Base-by-base conservation (phyloP, 352 stramenopile species). In the Phytophthora ohioensis region DNA sequence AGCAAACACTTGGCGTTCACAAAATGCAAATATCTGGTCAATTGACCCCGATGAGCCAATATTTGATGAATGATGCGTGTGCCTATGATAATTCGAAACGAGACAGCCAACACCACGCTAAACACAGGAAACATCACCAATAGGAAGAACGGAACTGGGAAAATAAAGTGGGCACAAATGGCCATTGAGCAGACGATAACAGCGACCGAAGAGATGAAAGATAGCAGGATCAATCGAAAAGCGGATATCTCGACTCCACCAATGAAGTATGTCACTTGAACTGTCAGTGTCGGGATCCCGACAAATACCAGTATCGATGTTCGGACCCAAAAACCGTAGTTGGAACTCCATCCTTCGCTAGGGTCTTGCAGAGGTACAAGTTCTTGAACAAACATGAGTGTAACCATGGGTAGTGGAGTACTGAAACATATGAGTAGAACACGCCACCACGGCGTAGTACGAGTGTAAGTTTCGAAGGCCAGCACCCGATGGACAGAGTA, bases 21-120 rank as follows among this genome's bases (percentile, higher is more conserved):
- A 54, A 54, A 54, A 17, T 54, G 47, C 31, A 54, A 11, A 38
- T 54, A 54, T 27, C 47, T 54, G 11, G 47, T 54, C 13, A 54
- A n/a, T 38, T 54, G 47, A 2, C 31, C 47, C 15, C 32, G 5
- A 36, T 21, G 27, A 36, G 30, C 47, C 12, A 54, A 21, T 2
- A 54, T 54, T 54, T 54, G 47, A n/a, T n/a, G 47, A 39, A 54
- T 39, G 10, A 54, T 17, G 12, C 47, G 27, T 30, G 31, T 39
- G 30, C 47, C 47, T 5, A 54, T 54, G 30, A 54, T 30, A 39
- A 54, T 21, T 13, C 47, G 47, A 54, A 35, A n/a, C 4, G 47
- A 54, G 11, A 38, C 12, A 39, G 21, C 5, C 27, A 54, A 41
- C 2, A 35, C 47, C 6, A 54, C 30, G 27, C 47, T 36, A 30